These are phyloP conservation scores for Brettanomyces naardenensis DNA, from an alignment of 805 yeast species.

Conservation along the genomic window DNA sequence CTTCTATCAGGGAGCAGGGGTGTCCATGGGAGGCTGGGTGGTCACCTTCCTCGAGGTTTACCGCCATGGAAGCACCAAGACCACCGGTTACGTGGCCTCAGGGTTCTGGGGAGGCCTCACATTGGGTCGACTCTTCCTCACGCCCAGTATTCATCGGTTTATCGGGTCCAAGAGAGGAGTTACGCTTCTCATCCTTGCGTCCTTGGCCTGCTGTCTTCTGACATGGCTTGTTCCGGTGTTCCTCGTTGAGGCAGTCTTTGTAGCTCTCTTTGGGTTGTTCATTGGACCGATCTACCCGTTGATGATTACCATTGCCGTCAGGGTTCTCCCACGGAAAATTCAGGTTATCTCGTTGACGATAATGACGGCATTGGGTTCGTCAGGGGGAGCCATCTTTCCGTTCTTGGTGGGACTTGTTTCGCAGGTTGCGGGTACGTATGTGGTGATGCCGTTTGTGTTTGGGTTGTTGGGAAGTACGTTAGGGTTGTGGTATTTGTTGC, in stretches of 20 bases:
- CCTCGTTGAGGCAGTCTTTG: slow-evolving; percentile 37
- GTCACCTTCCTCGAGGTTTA: slow-evolving; percentile 53
- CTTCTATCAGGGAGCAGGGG: slow-evolving; percentile 64
- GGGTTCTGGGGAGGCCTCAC: slow-evolving; percentile 72
- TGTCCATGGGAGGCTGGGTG: slow-evolving; percentile 64
- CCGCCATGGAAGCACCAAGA: slow-evolving; percentile 36
- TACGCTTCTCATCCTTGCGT: slow-evolving; percentile 24
- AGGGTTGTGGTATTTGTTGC: slow-evolving; percentile 33
- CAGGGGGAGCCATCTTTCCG: slow-evolving; percentile 53
- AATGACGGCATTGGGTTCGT: slow-evolving; percentile 47
- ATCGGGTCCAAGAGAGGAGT: slow-evolving; percentile 41
- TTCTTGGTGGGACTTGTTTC: slow-evolving; percentile 44
- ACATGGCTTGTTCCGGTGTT: slow-evolving; percentile 42
- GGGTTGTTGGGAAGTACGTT: slow-evolving; percentile 29
- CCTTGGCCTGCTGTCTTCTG: slow-evolving; percentile 32
- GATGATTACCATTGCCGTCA: slow-evolving; percentile 36
- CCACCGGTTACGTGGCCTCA: slow-evolving; percentile 56
- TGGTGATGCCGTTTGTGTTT: slow-evolving; percentile 41
- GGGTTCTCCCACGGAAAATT: slow-evolving; percentile 42
- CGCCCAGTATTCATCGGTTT: slow-evolving; percentile 28
- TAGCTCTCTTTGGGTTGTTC: slow-evolving; percentile 46
- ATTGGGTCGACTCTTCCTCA: slow-evolving; percentile 48
- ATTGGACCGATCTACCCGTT: slow-evolving; percentile 64
- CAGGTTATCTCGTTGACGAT: slow-evolving; percentile 43
- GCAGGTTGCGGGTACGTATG: slow-evolving; percentile 37